These are phyloP conservation scores for Vitis cinerea DNA, from an alignment of 164 flowering plant genomes.

Conservation along the genomic window DNA sequence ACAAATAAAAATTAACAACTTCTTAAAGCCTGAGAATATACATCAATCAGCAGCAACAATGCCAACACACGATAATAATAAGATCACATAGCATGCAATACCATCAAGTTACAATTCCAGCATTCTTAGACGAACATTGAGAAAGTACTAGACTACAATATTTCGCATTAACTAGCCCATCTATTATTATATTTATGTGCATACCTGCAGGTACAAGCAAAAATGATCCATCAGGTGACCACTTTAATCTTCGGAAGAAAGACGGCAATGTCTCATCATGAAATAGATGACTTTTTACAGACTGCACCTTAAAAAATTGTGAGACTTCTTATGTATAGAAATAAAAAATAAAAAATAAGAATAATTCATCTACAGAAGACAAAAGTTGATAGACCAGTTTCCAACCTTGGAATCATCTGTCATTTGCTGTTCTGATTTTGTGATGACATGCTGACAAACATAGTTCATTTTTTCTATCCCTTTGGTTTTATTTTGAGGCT, in stretches of 20 bases:
- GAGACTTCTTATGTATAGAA: slow-evolving; percentile 1
- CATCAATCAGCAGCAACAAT: not conserved
- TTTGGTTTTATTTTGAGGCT: slow-evolving; percentile 66
- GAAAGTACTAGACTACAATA: not conserved
- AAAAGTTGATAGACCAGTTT: not conserved
- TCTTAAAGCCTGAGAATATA: not conserved
- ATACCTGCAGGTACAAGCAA: slow-evolving; percentile 93
- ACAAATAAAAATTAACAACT: not conserved
- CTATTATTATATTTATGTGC: not conserved
- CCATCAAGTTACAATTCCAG: not conserved
- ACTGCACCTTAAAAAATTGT: slow-evolving; percentile 27
- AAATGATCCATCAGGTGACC: slow-evolving; percentile 99
- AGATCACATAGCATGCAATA: no score
- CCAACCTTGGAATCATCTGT: slow-evolving; percentile 72
- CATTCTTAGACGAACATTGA: not conserved
- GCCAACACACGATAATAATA: not conserved
- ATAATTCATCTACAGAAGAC: not conserved
- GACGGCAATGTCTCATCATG: slow-evolving; percentile 98
- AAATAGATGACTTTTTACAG: slow-evolving; percentile 70
- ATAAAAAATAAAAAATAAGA: not conserved
- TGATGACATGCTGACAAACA: slow-evolving; percentile 76
- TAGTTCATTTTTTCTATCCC: slow-evolving; percentile 62
- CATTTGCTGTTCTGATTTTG: slow-evolving; percentile 57
- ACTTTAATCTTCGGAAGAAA: slow-evolving; percentile 92
- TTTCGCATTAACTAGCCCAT: no score